A percentile compares a stretch with the other conserved stretches of the same genome.
These are phyloP conservation scores for Castanospermum australe DNA, from an alignment of 306 rosid species.

Conservation along the genomic window DNA sequence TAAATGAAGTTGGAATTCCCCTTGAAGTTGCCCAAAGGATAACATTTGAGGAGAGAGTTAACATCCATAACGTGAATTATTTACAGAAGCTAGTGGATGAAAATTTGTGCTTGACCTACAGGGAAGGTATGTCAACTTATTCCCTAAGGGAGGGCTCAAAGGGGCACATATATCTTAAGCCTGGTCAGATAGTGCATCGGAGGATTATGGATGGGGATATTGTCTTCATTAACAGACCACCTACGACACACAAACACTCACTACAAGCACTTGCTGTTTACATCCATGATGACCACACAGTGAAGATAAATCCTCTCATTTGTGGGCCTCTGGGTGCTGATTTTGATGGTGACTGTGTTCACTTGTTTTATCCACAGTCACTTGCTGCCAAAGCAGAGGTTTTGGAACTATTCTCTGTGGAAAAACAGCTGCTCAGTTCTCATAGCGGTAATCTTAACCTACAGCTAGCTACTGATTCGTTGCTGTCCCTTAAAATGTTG, in stretches of 20 bases:
- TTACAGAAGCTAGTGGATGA: slow-evolving; percentile 82
- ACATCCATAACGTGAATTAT: slow-evolving; percentile 55
- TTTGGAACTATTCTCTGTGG: slow-evolving; percentile 81
- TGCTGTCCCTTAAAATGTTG: slow-evolving; percentile 69
- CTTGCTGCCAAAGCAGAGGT: slow-evolving; percentile 94
- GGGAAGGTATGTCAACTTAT: slow-evolving; percentile 74
- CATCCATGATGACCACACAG: slow-evolving; percentile 84
- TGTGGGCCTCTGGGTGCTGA: slow-evolving; percentile 96
- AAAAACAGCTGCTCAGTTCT: slow-evolving; percentile 91
- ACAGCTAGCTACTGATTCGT: slow-evolving; percentile 69
- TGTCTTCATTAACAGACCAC: slow-evolving; percentile 90
- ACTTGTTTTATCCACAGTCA: slow-evolving; percentile 89
- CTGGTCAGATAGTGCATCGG: slow-evolving; percentile 84
- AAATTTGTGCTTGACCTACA: slow-evolving; percentile 68
- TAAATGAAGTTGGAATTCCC: slow-evolving; percentile 87
- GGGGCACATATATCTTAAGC: slow-evolving; percentile 71
- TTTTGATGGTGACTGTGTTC: slow-evolving; percentile 95
- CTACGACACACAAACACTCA: slow-evolving; percentile 93
- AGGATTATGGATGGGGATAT: slow-evolving; percentile 95
- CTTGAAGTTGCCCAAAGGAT: slow-evolving; percentile 79
- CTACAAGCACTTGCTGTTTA: slow-evolving; percentile 86
- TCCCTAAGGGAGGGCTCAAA: slow-evolving; percentile 91
- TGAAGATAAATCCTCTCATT: slow-evolving; percentile 89
- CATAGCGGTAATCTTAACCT: slow-evolving; percentile 84
- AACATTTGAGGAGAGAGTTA: slow-evolving; percentile 91